A percentile compares a stretch with the other conserved stretches of the same genome.
Conservation (phyloP, 2,329 filamentous ascomycete species). For the Immersiporthe knoxdaviesiana region DNA sequence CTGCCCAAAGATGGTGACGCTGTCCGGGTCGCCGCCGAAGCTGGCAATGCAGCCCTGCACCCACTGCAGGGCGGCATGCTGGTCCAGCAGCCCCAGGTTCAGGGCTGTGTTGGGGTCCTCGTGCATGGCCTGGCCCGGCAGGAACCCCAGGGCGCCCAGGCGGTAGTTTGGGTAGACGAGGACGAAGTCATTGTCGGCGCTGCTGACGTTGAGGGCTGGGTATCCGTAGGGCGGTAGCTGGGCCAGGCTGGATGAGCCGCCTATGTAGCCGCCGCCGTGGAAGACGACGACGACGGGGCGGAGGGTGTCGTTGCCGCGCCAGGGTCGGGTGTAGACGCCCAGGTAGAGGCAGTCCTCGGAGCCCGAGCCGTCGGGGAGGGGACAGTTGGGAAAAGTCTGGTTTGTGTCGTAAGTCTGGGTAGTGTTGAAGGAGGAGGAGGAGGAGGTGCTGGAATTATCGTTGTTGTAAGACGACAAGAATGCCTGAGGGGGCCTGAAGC, state of each 20-base stretch:
- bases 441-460: background rate
- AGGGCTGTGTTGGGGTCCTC: constrained; percentile 57
- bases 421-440: background rate
- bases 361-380: constrained; percentile 26
- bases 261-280: constrained; percentile 66
- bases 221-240: constrained; percentile 53
- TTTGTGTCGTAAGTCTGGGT: constrained; percentile 31
- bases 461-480: background rate
- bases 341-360: constrained; percentile 56
- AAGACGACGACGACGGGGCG: constrained; percentile 61
- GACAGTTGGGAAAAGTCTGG: constrained; percentile 41
- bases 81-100: constrained; percentile 68
- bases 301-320: constrained; percentile 30
- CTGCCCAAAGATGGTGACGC: constrained; percentile 64
- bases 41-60: constrained; percentile 59
- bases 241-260: constrained; percentile 56
- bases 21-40: constrained; percentile 62
- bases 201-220: constrained; percentile 58
- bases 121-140: constrained; percentile 51
- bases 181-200: constrained; percentile 38
- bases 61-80: constrained; percentile 62
- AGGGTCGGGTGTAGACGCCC: constrained; percentile 51
- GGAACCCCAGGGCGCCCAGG: constrained; percentile 70
- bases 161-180: constrained; percentile 53
- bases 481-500: constrained; percentile 48